Conservation (phyloP, 2,329 filamentous ascomycete species). For the Diaporthe eres region DNA sequence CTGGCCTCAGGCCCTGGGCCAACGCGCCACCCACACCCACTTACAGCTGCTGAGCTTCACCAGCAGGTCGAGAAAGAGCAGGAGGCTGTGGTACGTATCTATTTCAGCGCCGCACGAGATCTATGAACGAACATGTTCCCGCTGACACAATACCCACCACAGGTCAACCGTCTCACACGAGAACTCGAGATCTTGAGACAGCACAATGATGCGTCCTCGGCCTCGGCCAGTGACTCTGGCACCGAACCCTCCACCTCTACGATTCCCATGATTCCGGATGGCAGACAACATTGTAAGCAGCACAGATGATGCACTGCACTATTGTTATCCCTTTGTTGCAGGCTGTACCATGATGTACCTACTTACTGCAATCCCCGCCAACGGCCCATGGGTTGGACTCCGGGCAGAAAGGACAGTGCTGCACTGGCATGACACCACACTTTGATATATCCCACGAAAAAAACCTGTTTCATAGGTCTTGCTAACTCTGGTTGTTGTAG, state of each 20-base stretch:
- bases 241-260: conserved; percentile 54
- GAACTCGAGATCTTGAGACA: conserved; percentile 88
- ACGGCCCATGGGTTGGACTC: neutral
- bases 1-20: conserved; percentile 74
- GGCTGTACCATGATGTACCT: neutral
- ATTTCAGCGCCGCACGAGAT: neutral
- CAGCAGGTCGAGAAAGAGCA: conserved; percentile 94
- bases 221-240: conserved; percentile 65
- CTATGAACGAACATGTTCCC: neutral
- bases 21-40: conserved; percentile 85
- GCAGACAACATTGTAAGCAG: conserved; percentile 51
- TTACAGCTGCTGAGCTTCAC: conserved; percentile 92
- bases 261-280: conserved; percentile 58
- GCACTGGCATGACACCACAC: neutral
- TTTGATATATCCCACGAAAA: neutral
- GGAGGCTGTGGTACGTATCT: conserved; percentile 82
- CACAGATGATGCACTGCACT: neutral
- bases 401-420: neutral
- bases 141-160: conserved; percentile 38
- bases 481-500: neutral
- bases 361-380: too few relatives aligned
- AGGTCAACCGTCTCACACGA: conserved; percentile 94
- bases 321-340: neutral
- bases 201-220: conserved; percentile 76
- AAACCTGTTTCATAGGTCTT: neutral